Base-by-base conservation (phyloP, 768 basidiomycete species). In the Trametopsis cervina region DNA sequence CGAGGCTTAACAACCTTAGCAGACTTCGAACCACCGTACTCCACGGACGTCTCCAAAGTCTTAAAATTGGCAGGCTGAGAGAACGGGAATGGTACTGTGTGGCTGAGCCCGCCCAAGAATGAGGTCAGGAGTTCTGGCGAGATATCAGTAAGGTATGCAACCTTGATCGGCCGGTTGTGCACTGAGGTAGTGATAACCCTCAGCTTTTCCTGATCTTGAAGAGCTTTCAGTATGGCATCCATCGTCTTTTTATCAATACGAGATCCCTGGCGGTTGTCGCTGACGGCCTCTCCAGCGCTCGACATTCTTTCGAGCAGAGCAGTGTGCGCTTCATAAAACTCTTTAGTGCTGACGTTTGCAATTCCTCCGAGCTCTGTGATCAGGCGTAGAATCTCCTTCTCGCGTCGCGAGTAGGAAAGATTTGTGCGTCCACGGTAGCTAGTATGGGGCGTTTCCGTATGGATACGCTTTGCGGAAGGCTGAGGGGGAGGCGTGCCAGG, bases 241-340 rank as follows among this genome's bases (percentile, higher is more conserved):
- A 81, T 75, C 1, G 89, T 89, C 11, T 85, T 75, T 61, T 83
- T 86, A 59, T 92, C 89, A 11, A 82, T 73, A 46, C 74, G 77
- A 27, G 83, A 78, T 7, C 85, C 85, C 12, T 68, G 65, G 29
- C 29, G 29, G 18, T 83, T 82, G 4, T 80, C 79, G 56, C 87
- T 90, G 0, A 84, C 78, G 0, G 81, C 69, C 58, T 89, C 85
- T 4, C 83, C 81, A 3, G 75, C 74, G 41, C 73, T 68, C 5
- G 72, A 60, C 58, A 89, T 67, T 5, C 66, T 59, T 41, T 81
- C 76, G 1, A 90, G 60, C n/a, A 89, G 67, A 18, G 73, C 72
- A 42, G 74, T 69, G 55, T 90, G 85, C 11, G 73, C 76, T 38
- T 84, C 82, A 46, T 74, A 77, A 56, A 90, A 76, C 51, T 89